Evolutionary conservation across 768 basidiomycete species (phyloP).

Genomic region (Agaricus sinodeliciosus): DNA sequence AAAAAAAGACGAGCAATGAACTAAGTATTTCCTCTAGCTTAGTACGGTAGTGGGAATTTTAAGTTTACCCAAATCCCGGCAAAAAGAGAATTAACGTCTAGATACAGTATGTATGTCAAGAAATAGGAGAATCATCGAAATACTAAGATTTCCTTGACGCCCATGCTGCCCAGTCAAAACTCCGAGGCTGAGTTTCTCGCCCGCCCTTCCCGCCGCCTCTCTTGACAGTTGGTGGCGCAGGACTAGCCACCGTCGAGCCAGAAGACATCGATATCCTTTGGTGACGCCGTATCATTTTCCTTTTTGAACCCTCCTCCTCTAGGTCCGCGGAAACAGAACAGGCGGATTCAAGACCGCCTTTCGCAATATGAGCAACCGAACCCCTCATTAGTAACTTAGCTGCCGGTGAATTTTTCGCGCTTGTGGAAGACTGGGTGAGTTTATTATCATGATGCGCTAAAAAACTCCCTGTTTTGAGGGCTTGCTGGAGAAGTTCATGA

Average conservation of each 20-base stretch:
- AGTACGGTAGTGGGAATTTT: too few relatives aligned
- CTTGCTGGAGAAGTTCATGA: slow-evolving; percentile 8
- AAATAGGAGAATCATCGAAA: too few relatives aligned
- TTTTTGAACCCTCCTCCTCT: not conserved
- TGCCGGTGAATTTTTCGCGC: not conserved
- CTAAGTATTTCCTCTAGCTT: too few relatives aligned
- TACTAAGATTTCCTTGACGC: not conserved
- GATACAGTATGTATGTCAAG: not conserved
- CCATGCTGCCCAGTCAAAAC: slow-evolving; percentile 11
- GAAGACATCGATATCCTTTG: not conserved
- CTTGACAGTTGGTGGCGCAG: not conserved
- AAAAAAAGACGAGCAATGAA: too few relatives aligned
- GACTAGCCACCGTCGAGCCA: not conserved
- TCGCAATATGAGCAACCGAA: not conserved
- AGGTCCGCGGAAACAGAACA: not conserved
- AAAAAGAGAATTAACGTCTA: too few relatives aligned
- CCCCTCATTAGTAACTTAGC: not conserved
- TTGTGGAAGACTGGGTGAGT: not conserved
- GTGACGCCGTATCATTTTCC: not conserved
- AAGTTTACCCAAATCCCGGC: too few relatives aligned
- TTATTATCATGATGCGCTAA: not conserved
- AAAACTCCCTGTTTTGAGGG: not conserved
- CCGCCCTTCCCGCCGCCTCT: not conserved
- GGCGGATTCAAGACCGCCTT: too few relatives aligned
- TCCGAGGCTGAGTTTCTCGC: not conserved